phyloP scores from a whole-genome alignment of 768 basidiomycete genomes.

The Lactarius pseudohatsudake region DNA sequence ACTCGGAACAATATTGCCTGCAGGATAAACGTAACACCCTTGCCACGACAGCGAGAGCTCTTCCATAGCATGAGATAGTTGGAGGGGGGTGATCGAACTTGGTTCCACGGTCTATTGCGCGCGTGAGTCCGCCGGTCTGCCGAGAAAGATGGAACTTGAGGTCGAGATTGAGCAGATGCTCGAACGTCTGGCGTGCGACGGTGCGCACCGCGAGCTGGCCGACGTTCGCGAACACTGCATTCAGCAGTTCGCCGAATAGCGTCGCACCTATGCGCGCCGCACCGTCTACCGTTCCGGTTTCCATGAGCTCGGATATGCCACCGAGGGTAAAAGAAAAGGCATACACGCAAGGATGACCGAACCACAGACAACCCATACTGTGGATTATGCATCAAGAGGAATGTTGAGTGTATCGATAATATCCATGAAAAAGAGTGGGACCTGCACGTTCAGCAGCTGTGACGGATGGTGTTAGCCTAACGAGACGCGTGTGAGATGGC shows the following conservation, averaged over 20 bases:
- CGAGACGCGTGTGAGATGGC: not conserved
- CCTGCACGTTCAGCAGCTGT: slow-evolving; percentile 93
- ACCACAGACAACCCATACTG: slow-evolving; percentile 92
- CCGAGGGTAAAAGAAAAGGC: slow-evolving; percentile 36
- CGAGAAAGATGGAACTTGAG: slow-evolving; percentile 89
- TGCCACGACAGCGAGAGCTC: slow-evolving; percentile 35
- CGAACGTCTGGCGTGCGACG: slow-evolving; percentile 94
- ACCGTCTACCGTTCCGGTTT: slow-evolving; percentile 59
- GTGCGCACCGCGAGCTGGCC: slow-evolving; percentile 93
- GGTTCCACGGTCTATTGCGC: slow-evolving; percentile 96
- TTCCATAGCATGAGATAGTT: not conserved
- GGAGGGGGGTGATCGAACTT: slow-evolving; percentile 56
- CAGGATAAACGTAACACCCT: slow-evolving; percentile 94
- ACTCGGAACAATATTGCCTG: slow-evolving; percentile 94
- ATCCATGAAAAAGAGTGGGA: slow-evolving; percentile 93
- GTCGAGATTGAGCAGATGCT: slow-evolving; percentile 87
- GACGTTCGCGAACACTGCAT: slow-evolving; percentile 94
- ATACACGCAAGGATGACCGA: slow-evolving; percentile 86
- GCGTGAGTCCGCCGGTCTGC: slow-evolving; percentile 93
- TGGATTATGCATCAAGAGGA: slow-evolving; percentile 66
- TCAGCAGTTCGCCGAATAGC: slow-evolving; percentile 87
- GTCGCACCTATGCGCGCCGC: slow-evolving; percentile 87
- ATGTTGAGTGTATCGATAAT: slow-evolving; percentile 90
- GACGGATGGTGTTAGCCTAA: not conserved
- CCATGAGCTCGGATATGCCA: no score